These are phyloP conservation scores for Cercospora sp. DNA, from an alignment of 2,329 filamentous ascomycete genomes.

Conservation along the genomic window DNA sequence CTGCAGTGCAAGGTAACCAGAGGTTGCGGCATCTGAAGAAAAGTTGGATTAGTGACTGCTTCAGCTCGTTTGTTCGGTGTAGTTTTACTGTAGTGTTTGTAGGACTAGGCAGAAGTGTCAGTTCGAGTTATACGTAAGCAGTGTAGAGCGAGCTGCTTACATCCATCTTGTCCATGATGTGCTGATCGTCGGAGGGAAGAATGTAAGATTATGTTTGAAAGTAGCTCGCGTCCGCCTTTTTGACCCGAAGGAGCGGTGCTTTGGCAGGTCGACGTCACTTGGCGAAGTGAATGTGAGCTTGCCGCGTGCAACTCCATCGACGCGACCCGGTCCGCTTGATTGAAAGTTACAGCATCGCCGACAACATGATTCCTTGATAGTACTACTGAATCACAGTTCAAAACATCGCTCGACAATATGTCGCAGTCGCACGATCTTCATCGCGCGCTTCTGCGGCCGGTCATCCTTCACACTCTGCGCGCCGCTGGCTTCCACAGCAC, in stretches of 20 bases:
- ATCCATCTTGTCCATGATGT: not conserved
- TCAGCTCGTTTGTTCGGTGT: not conserved
- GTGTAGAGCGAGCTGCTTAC: not conserved
- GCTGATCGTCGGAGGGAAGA: not conserved
- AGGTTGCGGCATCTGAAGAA: constrained; percentile 33
- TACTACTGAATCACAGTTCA: not conserved
- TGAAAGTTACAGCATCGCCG: not conserved
- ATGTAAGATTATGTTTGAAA: not conserved
- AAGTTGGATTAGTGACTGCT: not conserved
- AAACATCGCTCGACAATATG: constrained; percentile 17
- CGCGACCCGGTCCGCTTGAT: not conserved
- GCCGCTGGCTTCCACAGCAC: constrained; percentile 86
- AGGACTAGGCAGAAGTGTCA: constrained; percentile 6
- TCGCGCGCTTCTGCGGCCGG: constrained; percentile 80
- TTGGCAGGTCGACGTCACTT: constrained; percentile 9
- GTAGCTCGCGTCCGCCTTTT: constrained; percentile 3
- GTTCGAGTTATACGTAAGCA: not conserved
- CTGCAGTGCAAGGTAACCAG: constrained; percentile 48
- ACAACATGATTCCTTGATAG: constrained; percentile 11
- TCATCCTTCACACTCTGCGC: constrained; percentile 86
- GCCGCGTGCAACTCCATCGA: constrained; percentile 3
- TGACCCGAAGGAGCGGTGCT: constrained; percentile 2
- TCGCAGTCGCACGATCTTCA: constrained; percentile 51
- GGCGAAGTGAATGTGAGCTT: constrained; percentile 10
- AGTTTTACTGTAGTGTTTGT: constrained; percentile 9